Percentiles rank a stretch among this genome's conserved stretches.
phyloP scores from a whole-genome alignment of 2,329 filamentous ascomycete species.

The Tolypocladium inflatum region DNA sequence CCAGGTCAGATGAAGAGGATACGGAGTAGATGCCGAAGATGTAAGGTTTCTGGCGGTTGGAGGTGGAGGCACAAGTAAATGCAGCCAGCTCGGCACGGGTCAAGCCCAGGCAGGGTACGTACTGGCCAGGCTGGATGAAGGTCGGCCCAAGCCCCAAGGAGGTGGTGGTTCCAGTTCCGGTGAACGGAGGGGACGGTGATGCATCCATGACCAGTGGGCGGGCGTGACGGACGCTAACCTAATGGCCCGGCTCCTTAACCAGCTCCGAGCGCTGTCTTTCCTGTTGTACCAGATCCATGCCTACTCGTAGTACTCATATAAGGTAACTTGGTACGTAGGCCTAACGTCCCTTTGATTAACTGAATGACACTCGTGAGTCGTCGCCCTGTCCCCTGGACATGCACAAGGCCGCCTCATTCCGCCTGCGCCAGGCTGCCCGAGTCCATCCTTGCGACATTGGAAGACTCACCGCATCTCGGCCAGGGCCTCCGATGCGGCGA shows the following conservation, averaged over 20 bases:
- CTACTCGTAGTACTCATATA: too few relatives aligned
- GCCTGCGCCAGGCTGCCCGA: too few relatives aligned
- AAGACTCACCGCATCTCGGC: neutral
- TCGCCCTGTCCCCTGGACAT: neutral
- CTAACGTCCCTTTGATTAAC: neutral
- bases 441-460: neutral
- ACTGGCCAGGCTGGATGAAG: neutral
- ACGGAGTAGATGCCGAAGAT: constrained; percentile 2
- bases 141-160: neutral
- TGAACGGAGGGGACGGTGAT: neutral
- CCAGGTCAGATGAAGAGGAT: neutral
- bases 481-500: neutral
- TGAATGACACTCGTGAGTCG: neutral
- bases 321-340: too few relatives aligned
- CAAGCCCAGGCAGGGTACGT: neutral
- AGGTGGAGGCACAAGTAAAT: neutral
- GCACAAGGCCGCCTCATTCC: neutral
- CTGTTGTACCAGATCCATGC: too few relatives aligned
- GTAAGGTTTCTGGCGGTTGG: neutral
- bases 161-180: neutral
- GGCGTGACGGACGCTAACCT: neutral
- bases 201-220: neutral
- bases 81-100: neutral
- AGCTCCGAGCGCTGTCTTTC: neutral
- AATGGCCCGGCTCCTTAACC: neutral